These are phyloP conservation scores for Chimonanthus praecox DNA, from an alignment of 164 flowering plant genomes.

Conservation along the genomic window DNA sequence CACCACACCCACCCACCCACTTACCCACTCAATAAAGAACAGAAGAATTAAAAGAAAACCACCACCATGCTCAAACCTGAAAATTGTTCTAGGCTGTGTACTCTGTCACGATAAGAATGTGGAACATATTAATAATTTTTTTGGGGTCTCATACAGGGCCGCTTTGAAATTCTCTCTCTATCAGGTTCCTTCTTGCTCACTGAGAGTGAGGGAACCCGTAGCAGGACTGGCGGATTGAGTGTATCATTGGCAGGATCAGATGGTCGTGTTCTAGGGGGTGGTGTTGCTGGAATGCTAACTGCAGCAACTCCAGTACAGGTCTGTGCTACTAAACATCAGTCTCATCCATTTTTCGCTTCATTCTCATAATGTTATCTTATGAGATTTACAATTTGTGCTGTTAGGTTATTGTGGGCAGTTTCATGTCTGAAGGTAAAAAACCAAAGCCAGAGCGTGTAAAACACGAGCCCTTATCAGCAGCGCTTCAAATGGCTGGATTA, in stretches of 20 bases:
- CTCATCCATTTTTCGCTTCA: not conserved
- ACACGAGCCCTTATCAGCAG: conserved; percentile 33
- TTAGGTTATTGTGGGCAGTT: conserved; percentile 78
- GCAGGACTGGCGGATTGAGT: conserved; percentile 54
- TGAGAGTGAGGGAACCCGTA: conserved; percentile 46
- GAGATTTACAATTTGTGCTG: not conserved
- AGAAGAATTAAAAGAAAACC: too few species aligned
- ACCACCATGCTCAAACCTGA: too few species aligned
- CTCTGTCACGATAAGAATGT: too few species aligned
- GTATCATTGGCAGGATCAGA: conserved; percentile 75
- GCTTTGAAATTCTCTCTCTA: conserved; percentile 71
- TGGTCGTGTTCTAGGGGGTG: conserved; percentile 77
- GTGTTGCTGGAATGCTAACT: conserved; percentile 66
- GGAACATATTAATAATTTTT: too few species aligned
- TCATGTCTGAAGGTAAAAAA: conserved; percentile 60
- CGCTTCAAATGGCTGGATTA: conserved; percentile 45
- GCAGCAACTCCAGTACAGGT: conserved; percentile 90
- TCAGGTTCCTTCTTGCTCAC: conserved; percentile 63
- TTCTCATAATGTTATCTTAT: not conserved
- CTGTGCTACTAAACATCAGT: not conserved
- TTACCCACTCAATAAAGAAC: too few species aligned
- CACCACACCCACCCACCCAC: too few species aligned
- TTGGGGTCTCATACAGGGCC: conserved; percentile 46
- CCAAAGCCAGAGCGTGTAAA: conserved; percentile 23
- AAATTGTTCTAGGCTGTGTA: too few species aligned